Evolutionary conservation across 352 stramenopile species (phyloP), one percentile per base, ranked within the genome.

Genomic region (Phytopythium vexans): DNA sequence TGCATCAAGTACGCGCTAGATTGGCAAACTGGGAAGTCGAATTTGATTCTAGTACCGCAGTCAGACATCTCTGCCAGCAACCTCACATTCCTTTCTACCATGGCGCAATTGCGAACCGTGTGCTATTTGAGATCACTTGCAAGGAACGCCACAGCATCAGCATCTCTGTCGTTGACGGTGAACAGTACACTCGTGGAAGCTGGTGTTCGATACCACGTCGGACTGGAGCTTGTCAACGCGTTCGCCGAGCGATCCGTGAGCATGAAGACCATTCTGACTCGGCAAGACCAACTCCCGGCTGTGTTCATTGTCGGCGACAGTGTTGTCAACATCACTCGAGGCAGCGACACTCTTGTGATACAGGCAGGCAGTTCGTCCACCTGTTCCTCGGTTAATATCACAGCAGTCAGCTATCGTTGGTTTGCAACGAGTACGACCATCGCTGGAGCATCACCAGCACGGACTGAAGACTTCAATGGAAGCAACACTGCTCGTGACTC

Each of bases 401-500:
- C 52, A 0, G 47, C 67, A 0, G 56, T 90, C 1, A 61, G 47
- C 3, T 92, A 78, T 44, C 45, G 60, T 1, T 92, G 82, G 82
- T 79, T 69, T 8, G 60, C 63, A 1, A 68, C 60, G 0, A 75
- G 58, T 15, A 42, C 44, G 11, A 41, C 47, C 11, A 60, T 52
- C 1, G 50, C 58, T 5, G 50, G 51, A 4, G 31, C 52, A 11
- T 40, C 32, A 5, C 49, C 64, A 14, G 36, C 51, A 8, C 33
- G 44, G 3, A 54, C 41, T 11, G 60, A 78, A 32, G 59, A 79
- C 15, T 58, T 87, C 15, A 82, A 67, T 27, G 58, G 66, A 8
- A 68, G 60, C 27, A 89, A 90, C 45, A 68, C 61, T 0, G 82
- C 79, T n/a, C 70, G 73, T 41, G 76, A 90, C 39, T 77, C 82